Percentiles rank a stretch among this genome's conserved stretches.
These are phyloP conservation scores for Rickenella mellea DNA, from an alignment of 768 basidiomycete species.

Conservation along the genomic window DNA sequence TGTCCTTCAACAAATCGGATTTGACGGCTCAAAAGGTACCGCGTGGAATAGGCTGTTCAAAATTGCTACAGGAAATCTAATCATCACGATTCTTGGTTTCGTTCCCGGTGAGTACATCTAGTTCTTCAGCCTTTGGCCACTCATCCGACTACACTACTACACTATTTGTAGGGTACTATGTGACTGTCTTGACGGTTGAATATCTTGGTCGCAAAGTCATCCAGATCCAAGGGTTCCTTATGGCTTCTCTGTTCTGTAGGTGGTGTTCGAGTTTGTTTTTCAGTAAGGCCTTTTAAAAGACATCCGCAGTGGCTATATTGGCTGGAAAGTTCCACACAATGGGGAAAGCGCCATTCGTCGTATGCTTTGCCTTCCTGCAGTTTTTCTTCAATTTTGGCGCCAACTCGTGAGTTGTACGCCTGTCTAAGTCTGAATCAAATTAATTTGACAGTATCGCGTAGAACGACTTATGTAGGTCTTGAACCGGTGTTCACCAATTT, in stretches of 20 bases:
- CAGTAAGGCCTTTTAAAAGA: background rate
- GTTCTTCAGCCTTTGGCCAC: too few relatives aligned
- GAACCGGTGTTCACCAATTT: background rate
- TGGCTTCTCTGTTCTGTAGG: constrained; percentile 59
- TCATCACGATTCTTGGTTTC: constrained; percentile 68
- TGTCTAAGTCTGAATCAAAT: too few relatives aligned
- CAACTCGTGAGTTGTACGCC: constrained; percentile 37
- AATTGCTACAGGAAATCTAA: constrained; percentile 56
- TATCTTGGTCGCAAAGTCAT: constrained; percentile 66
- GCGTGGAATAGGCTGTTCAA: constrained; percentile 62
- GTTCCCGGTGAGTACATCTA: constrained; percentile 45
- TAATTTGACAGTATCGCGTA: too few relatives aligned
- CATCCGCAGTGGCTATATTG: constrained; percentile 46
- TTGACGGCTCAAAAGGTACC: constrained; percentile 44
- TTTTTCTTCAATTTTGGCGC: constrained; percentile 83
- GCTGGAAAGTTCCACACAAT: constrained; percentile 55
- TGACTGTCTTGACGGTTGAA: constrained; percentile 59
- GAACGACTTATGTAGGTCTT: constrained; percentile 16
- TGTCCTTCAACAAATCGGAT: constrained; percentile 68
- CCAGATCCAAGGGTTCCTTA: constrained; percentile 66
- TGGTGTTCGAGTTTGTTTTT: background rate
- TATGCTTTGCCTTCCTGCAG: constrained; percentile 64
- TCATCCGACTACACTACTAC: background rate
- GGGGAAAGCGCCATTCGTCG: constrained; percentile 52
- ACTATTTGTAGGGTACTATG: constrained; percentile 51